Base-by-base conservation (phyloP, 2,329 filamentous ascomycete genomes). In the Corinectria fuckeliana region DNA sequence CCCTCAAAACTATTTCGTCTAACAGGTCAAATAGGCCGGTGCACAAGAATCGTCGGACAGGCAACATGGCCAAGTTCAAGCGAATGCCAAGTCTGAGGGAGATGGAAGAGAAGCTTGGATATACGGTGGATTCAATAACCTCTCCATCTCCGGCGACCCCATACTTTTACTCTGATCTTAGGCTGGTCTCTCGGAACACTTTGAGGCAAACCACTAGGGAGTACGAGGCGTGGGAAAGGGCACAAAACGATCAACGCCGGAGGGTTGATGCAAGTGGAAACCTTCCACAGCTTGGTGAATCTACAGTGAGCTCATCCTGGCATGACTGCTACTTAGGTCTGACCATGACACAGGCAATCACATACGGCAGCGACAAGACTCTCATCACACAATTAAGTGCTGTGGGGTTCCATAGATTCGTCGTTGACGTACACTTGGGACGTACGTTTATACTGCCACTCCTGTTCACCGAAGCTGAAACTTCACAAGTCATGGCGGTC, bases 21-120 rank as follows among this genome's bases (percentile, higher is more conserved):
- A n/a, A n/a, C n/a, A n/a, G n/a, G n/a, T n/a, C n/a, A n/a, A n/a
- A n/a, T n/a, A n/a, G n/a, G n/a, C n/a, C n/a, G n/a, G n/a, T n/a
- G n/a, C n/a, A n/a, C n/a, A n/a, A n/a, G n/a, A n/a, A n/a, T n/a
- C n/a, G n/a, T n/a, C n/a, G n/a, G n/a, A n/a, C n/a, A n/a, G n/a
- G n/a, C 48, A 25, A 20, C 36, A 52, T 52, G 50, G 38, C 48
- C 48, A 50, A 54, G 41, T 32, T 41, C n/a, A 25, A 38, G 23
- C 13, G 30, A 2, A 41, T 10, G 11, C 54, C 23, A 32, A 45
- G 38, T 20, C 34, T 21, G 6, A 6, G 11, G 16, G 25, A 50
- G 20, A 50, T 56, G 54, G 54, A 56, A 45, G 18, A 38, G 28
- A 13, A 36, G 11, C 38, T 56, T 14, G 54, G 54, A 21, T 50